Percentiles rank a stretch among this genome's conserved stretches.
These are phyloP conservation scores for Auxenochlorella pyrenoidosa DNA, from an alignment of 139 green algal genomes.

Conservation along the genomic window DNA sequence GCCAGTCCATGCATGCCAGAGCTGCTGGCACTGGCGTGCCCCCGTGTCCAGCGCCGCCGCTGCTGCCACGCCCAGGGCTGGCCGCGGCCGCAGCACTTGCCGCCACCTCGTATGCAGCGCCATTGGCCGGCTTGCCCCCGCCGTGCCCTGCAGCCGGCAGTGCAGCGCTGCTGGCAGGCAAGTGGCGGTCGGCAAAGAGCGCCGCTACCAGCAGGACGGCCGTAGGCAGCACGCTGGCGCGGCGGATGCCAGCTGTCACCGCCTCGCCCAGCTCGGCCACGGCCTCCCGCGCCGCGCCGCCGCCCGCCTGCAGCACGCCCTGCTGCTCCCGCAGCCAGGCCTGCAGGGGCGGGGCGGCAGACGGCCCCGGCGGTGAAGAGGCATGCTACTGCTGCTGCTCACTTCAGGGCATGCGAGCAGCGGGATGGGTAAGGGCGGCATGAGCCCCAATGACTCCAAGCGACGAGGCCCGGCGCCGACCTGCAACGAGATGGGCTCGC, in stretches of 20 bases:
- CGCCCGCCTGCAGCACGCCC: neutral
- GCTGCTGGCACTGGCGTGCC: neutral
- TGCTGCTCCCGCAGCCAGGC: constrained; percentile 34
- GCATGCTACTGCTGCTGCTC: too few relatives aligned
- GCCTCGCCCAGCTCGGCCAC: constrained; percentile 38
- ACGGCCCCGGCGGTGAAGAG: too few relatives aligned
- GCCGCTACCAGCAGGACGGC: constrained; percentile 31
- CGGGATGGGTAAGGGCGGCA: too few relatives aligned
- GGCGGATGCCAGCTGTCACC: constrained; percentile 31
- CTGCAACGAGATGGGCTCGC: constrained; percentile 41
- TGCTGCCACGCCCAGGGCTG: neutral
- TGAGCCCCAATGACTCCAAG: too few relatives aligned
- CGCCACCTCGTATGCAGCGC: neutral
- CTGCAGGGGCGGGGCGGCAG: neutral
- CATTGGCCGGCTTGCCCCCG: neutral
- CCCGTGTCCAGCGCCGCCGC: neutral
- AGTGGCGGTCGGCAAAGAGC: constrained; percentile 6
- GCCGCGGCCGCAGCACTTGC: too few relatives aligned
- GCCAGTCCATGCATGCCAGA: neutral
- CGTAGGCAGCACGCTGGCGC: constrained; percentile 38
- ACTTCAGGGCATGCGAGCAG: too few relatives aligned
- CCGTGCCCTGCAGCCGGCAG: neutral
- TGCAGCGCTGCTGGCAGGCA: neutral
- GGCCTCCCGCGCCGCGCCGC: neutral
- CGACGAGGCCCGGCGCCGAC: too few relatives aligned